These are phyloP conservation scores for Mucor irregularis DNA, from an alignment of 371 early-diverging fungal genomes.

Conservation along the genomic window DNA sequence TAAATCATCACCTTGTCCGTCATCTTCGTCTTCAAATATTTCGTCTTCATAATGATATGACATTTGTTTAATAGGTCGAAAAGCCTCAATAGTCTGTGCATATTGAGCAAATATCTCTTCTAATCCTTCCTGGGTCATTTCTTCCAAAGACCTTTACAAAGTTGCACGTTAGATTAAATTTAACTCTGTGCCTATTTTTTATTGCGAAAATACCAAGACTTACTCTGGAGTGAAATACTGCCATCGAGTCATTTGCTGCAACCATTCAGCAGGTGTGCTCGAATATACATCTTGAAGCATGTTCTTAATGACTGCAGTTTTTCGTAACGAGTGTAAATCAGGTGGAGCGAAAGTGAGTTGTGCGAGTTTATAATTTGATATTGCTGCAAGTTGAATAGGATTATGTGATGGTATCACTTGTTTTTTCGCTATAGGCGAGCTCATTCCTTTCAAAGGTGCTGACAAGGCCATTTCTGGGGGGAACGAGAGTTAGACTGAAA, in stretches of 20 bases:
- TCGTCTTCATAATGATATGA: constrained; percentile 28
- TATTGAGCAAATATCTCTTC: constrained; percentile 51
- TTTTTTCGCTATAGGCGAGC: constrained; percentile 3
- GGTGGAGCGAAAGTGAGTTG: constrained; percentile 57
- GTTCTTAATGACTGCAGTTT: constrained; percentile 52
- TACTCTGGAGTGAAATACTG: constrained; percentile 55
- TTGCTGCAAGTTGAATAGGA: constrained; percentile 54
- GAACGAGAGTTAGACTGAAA: not conserved
- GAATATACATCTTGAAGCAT: constrained; percentile 44
- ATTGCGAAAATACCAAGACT: not conserved
- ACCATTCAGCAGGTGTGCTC: constrained; percentile 49
- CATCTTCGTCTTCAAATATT: constrained; percentile 22
- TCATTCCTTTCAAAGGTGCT: constrained; percentile 1
- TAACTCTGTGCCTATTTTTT: not conserved
- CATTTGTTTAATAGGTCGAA: constrained; percentile 27
- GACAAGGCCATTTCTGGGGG: too few species aligned
- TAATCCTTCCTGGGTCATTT: constrained; percentile 49
- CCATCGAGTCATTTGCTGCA: constrained; percentile 58
- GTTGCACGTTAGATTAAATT: not conserved
- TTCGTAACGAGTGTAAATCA: constrained; percentile 45
- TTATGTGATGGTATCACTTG: constrained; percentile 24
- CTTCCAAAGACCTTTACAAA: constrained; percentile 36
- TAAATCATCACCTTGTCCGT: constrained; percentile 15
- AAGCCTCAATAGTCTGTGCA: constrained; percentile 47
- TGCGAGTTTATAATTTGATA: constrained; percentile 57